Evolutionary conservation across 371 early-diverging fungal genomes (phyloP).

Genomic region (Lichtheimia hyalospora): DNA sequence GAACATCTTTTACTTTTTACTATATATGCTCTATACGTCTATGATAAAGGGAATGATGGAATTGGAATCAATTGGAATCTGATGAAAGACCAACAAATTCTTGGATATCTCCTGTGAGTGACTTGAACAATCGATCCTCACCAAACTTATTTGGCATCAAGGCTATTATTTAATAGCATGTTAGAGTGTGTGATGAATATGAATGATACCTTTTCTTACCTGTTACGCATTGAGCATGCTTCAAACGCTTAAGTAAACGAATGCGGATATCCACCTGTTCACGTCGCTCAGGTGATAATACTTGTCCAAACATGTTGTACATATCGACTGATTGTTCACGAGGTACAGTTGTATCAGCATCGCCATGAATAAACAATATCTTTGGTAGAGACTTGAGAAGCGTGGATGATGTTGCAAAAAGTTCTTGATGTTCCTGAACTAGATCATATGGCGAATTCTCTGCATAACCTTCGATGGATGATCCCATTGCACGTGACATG

Average conservation of each 20-base stretch:
- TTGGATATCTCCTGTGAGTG: conserved; percentile 39
- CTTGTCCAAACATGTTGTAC: conserved; percentile 40
- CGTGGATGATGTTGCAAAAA: conserved; percentile 32
- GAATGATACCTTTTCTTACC: conserved; percentile 19
- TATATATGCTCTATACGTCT: no score
- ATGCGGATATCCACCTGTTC: conserved; percentile 46
- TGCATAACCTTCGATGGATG: conserved; percentile 20
- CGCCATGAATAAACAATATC: conserved; percentile 48
- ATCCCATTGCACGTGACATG: conserved; percentile 73
- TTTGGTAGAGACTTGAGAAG: conserved; percentile 35
- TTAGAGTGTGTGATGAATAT: no score
- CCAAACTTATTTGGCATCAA: conserved; percentile 37
- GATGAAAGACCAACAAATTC: conserved; percentile 29
- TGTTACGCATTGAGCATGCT: conserved; percentile 44
- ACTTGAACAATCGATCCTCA: conserved; percentile 23
- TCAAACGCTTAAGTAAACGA: conserved; percentile 41
- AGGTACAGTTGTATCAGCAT: conserved; percentile 41
- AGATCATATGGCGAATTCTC: conserved; percentile 41
- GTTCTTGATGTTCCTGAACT: conserved; percentile 19
- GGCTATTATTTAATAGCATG: conserved; percentile 15
- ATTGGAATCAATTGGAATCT: no score
- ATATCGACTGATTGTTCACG: conserved; percentile 40
- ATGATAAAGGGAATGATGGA: no score
- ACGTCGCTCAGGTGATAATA: conserved; percentile 30
- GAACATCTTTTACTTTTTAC: no score